phyloP scores from a whole-genome alignment of 106 monocot genomes.

The Phalaenopsis equestris region DNA sequence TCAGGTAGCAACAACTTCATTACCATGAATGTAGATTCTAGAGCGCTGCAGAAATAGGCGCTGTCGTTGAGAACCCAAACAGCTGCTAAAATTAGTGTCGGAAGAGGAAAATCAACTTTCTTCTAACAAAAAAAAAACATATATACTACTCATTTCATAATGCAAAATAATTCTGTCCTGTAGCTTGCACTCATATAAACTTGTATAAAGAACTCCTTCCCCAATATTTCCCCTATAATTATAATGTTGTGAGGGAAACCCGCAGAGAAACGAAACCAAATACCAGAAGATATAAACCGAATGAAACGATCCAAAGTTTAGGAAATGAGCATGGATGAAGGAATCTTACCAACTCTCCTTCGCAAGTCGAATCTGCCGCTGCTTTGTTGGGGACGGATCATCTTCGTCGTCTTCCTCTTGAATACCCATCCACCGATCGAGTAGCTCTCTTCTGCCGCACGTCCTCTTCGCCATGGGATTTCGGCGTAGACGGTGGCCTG shows the following conservation, averaged over 20 bases:
- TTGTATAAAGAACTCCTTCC: not conserved
- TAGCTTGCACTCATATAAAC: not conserved
- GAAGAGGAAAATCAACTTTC: not conserved
- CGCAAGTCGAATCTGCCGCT: not conserved
- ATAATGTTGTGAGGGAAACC: not conserved
- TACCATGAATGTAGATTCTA: not conserved
- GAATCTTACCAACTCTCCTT: conserved; percentile 6
- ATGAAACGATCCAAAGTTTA: not conserved
- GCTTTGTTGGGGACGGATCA: conserved; percentile 2
- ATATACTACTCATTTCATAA: not conserved
- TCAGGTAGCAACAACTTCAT: not conserved
- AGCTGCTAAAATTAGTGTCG: not conserved
- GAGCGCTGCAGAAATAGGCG: too few species aligned
- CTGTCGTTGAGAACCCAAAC: not conserved
- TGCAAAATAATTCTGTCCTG: not conserved
- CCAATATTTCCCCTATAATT: not conserved
- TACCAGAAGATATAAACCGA: not conserved
- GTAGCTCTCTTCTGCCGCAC: conserved; percentile 7
- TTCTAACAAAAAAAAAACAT: not conserved
- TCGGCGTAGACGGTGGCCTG: not conserved
- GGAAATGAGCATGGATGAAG: not conserved
- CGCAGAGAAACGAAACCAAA: not conserved
- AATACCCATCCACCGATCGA: conserved; percentile 8
- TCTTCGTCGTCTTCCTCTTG: conserved; percentile 4
- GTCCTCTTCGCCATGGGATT: conserved; percentile 1